These are phyloP conservation scores for Phialocephala sp. DNA, from an alignment of 2,329 filamentous ascomycete species.

Conservation along the genomic window DNA sequence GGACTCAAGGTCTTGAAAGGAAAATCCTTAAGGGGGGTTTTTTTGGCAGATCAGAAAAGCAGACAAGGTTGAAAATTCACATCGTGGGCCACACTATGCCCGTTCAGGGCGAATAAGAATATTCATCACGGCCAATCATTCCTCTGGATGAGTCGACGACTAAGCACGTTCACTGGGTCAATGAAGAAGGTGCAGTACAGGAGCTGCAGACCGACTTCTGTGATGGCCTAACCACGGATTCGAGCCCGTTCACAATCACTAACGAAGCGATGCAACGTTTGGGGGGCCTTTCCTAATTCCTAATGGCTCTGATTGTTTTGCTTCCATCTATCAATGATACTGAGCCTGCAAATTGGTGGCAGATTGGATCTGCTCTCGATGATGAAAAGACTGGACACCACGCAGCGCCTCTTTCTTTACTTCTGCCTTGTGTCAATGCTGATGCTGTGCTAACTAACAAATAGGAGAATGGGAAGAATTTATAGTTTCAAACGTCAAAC, in stretches of 20 bases:
- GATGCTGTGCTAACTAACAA: slow-evolving; percentile 2
- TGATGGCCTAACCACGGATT: no score
- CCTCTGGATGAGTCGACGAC: neutral
- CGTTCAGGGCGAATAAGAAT: slow-evolving; percentile 2
- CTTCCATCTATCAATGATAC: neutral
- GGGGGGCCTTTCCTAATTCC: no score
- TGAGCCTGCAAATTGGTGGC: neutral
- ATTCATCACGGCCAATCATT: neutral
- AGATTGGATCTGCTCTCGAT: neutral
- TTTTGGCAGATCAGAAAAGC: no score
- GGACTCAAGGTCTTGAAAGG: neutral
- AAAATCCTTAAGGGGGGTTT: no score
- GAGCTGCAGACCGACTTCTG: no score
- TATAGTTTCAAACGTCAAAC: slow-evolving; percentile 65
- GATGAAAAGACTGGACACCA: slow-evolving; percentile 15
- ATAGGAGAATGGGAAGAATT: slow-evolving; percentile 68
- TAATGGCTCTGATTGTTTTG: neutral
- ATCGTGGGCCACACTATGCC: neutral
- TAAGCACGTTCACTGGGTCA: neutral
- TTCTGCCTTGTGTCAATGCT: neutral
- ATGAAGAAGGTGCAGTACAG: no score
- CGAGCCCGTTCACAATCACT: no score
- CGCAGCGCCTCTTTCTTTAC: slow-evolving; percentile 5
- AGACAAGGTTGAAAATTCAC: no score
- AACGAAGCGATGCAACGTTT: no score